Percentiles rank a stretch among this genome's conserved stretches.
phyloP scores from a whole-genome alignment of 192 early-diverging fungal genomes.

The Backusella psychrophila region DNA sequence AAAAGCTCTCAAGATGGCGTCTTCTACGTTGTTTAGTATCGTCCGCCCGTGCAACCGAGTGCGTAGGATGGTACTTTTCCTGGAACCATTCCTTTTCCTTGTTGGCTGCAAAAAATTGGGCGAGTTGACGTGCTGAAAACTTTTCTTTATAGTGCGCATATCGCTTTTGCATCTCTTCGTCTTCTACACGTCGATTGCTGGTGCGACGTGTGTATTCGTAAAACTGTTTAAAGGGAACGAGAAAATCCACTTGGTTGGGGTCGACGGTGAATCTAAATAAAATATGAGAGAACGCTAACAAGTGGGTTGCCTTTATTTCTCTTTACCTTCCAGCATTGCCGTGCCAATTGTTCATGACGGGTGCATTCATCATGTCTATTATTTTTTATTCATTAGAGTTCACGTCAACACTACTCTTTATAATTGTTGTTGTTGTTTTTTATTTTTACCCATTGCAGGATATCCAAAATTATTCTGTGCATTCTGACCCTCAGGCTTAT shows the following conservation, averaged over 20 bases:
- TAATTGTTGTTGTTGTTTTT: not conserved
- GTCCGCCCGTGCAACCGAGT: conserved; percentile 49
- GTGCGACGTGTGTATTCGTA: conserved; percentile 66
- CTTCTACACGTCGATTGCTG: conserved; percentile 56
- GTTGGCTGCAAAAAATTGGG: conserved; percentile 74
- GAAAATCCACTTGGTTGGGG: conserved; percentile 72
- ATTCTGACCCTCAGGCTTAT: conserved; percentile 27
- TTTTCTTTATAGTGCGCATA: conserved; percentile 87
- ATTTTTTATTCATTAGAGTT: not conserved
- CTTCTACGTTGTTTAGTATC: conserved; percentile 55
- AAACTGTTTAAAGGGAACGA: conserved; percentile 75
- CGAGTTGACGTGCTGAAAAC: conserved; percentile 62
- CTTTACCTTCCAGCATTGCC: conserved; percentile 1
- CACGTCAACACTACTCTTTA: not conserved
- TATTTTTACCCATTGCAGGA: conserved; percentile 20
- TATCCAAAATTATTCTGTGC: not conserved
- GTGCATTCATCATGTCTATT: conserved; percentile 13
- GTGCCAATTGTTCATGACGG: conserved; percentile 14
- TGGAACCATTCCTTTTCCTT: conserved; percentile 89
- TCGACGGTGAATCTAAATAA: conserved; percentile 46
- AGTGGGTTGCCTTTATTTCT: too few relatives aligned
- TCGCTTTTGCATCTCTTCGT: conserved; percentile 76
- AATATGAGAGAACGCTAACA: not conserved
- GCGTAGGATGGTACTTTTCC: conserved; percentile 88
- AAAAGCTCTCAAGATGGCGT: conserved; percentile 57